These are phyloP conservation scores for Phyllosticta citribraziliensis DNA, from an alignment of 2,329 filamentous ascomycete genomes.

Conservation along the genomic window DNA sequence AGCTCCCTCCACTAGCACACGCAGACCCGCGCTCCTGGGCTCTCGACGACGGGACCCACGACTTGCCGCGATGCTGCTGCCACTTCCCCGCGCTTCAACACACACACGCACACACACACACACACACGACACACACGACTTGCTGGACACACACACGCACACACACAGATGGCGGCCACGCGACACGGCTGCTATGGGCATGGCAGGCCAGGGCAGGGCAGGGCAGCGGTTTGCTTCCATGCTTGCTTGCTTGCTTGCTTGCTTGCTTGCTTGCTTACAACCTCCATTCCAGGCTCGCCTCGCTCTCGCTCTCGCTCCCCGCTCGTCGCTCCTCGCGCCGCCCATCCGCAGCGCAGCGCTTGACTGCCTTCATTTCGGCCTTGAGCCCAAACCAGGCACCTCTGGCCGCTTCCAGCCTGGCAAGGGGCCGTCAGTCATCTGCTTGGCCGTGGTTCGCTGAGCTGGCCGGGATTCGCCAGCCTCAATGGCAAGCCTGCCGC, in stretches of 20 bases:
- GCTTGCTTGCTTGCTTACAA: too few relatives aligned
- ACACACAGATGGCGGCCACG: slow-evolving; percentile 1
- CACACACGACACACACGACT: too few relatives aligned
- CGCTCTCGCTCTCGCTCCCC: background rate
- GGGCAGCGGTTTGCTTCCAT: too few relatives aligned
- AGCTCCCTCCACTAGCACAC: background rate
- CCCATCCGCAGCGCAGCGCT: background rate
- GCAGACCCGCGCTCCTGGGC: slow-evolving; percentile 1
- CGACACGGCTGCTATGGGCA: slow-evolving; percentile 4
- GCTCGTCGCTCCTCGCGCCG: background rate
- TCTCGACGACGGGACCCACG: background rate
- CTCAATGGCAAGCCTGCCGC: background rate
- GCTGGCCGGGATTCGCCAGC: background rate
- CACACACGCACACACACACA: background rate
- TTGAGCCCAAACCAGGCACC: slow-evolving; percentile 1
- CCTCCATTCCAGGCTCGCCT: background rate
- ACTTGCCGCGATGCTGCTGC: background rate
- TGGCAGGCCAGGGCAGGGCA: background rate
- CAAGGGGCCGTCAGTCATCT: slow-evolving; percentile 7
- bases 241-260: too few relatives aligned
- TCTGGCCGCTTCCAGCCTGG: slow-evolving; percentile 5
- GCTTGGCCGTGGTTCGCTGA: background rate
- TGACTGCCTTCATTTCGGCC: slow-evolving; percentile 6
- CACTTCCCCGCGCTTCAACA: slow-evolving; percentile 4
- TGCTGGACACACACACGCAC: too few relatives aligned